phyloP scores from a whole-genome alignment of 495 filamentous ascomycete species.

The Tirmania nivea region DNA sequence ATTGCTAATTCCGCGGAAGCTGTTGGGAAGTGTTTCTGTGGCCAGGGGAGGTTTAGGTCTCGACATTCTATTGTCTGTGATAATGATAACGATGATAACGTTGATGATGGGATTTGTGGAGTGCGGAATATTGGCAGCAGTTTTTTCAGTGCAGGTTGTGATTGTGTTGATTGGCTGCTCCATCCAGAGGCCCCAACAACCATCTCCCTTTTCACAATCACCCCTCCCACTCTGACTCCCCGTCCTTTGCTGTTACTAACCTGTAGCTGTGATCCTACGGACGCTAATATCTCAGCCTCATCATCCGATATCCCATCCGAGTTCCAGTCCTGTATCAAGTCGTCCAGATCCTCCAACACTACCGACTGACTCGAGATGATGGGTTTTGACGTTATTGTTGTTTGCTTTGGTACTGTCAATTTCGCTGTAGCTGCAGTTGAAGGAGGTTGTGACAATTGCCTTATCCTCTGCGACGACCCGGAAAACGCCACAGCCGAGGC shows the following conservation, averaged over 20 bases:
- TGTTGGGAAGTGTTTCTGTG: conserved; percentile 54
- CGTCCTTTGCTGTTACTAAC: neutral
- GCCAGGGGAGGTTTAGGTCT: conserved; percentile 41
- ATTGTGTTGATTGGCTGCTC: neutral
- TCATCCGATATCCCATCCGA: conserved; percentile 19
- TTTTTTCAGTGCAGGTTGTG: neutral
- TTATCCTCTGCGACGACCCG: too few relatives aligned
- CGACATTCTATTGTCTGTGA: conserved; percentile 10
- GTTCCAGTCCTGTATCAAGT: conserved; percentile 3
- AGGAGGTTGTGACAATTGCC: too few relatives aligned
- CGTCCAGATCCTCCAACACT: neutral
- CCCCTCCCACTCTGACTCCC: neutral
- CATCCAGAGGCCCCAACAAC: neutral
- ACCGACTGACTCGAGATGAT: conserved; percentile 8
- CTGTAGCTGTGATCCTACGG: neutral
- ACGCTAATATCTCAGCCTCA: conserved; percentile 1
- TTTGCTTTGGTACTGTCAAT: too few relatives aligned
- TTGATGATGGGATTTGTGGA: too few relatives aligned
- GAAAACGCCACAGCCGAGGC: too few relatives aligned
- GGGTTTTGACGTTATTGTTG: neutral
- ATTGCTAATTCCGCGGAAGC: conserved; percentile 68
- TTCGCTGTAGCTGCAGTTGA: too few relatives aligned
- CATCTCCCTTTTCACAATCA: neutral
- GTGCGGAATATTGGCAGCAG: neutral
- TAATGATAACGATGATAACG: conserved; percentile 2